Evolutionary conservation across 495 filamentous ascomycete species (phyloP).

Genomic region (Aspergillus hancockii): DNA sequence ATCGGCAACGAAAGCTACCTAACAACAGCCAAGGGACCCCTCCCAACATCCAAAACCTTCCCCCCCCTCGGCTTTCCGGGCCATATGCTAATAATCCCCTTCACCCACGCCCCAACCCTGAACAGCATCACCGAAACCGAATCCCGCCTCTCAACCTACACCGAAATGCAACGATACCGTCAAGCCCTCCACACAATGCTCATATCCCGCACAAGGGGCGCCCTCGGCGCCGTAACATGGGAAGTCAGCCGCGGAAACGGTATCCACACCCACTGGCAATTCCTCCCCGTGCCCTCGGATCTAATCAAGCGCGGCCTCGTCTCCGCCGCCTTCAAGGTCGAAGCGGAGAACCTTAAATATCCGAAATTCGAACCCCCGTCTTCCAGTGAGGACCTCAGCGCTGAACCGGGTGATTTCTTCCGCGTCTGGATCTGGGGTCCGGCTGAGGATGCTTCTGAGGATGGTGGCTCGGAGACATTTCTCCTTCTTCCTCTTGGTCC

Average conservation of each 20-base stretch:
- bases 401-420: slow-evolving; percentile 73
- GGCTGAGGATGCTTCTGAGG: neutral
- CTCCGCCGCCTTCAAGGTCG: slow-evolving; percentile 79
- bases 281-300: slow-evolving; percentile 71
- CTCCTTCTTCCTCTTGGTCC: slow-evolving; percentile 54
- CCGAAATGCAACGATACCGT: slow-evolving; percentile 81
- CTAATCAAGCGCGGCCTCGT: slow-evolving; percentile 68
- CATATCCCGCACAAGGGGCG: slow-evolving; percentile 40
- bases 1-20: slow-evolving; percentile 85
- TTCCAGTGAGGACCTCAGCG: slow-evolving; percentile 36
- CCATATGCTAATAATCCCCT: slow-evolving; percentile 89
- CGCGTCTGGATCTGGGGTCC: slow-evolving; percentile 76
- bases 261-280: slow-evolving; percentile 94
- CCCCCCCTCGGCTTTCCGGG: slow-evolving; percentile 71
- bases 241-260: slow-evolving; percentile 78
- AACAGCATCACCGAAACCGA: slow-evolving; percentile 58
- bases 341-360: slow-evolving; percentile 75
- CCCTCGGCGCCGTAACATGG: slow-evolving; percentile 83
- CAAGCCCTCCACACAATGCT: slow-evolving; percentile 71
- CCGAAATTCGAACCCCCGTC: slow-evolving; percentile 47
- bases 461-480: slow-evolving; percentile 39
- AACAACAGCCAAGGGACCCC: slow-evolving; percentile 87
- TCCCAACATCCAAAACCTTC: slow-evolving; percentile 68
- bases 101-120: slow-evolving; percentile 72
- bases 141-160: slow-evolving; percentile 54